These are phyloP conservation scores for Bolboschoenus planiculmis DNA, from an alignment of 176 grass and related monocot genomes.

Conservation along the genomic window DNA sequence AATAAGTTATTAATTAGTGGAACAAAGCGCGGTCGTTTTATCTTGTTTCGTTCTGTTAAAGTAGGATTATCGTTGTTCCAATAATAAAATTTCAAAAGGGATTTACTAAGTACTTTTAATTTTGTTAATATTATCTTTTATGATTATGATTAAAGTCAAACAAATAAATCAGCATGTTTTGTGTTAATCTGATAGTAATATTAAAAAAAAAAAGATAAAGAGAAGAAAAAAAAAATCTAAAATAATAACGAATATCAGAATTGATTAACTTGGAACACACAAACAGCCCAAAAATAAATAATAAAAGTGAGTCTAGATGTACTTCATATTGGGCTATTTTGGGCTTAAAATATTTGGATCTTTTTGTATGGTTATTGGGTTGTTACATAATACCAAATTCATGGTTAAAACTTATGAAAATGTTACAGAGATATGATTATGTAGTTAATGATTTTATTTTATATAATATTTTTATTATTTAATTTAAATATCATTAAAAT, in stretches of 20 bases:
- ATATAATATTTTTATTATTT: too few relatives aligned
- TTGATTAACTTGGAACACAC: not conserved
- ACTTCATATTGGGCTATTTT: not conserved
- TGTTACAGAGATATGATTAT: too few relatives aligned
- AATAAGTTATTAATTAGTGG: not conserved
- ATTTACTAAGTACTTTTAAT: not conserved
- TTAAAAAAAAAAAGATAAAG: not conserved
- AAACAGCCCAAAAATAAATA: not conserved
- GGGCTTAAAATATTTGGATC: not conserved
- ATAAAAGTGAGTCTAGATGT: not conserved
- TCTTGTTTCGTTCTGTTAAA: not conserved
- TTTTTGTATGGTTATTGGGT: not conserved
- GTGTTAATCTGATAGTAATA: not conserved
- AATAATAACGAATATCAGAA: not conserved
- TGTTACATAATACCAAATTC: too few relatives aligned
- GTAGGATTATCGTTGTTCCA: not conserved
- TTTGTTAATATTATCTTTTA: not conserved
- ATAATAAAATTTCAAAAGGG: not conserved
- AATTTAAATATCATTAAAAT: too few relatives aligned
- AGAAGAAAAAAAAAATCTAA: not conserved
- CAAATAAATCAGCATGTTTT: not conserved
- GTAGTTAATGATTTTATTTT: too few relatives aligned
- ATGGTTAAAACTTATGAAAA: too few relatives aligned
- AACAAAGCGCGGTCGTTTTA: not conserved
- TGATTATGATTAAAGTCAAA: not conserved